Evolutionary conservation across 1,284 basidiomycete genomes (phyloP).

Genomic region (Gymnopus androsaceus): DNA sequence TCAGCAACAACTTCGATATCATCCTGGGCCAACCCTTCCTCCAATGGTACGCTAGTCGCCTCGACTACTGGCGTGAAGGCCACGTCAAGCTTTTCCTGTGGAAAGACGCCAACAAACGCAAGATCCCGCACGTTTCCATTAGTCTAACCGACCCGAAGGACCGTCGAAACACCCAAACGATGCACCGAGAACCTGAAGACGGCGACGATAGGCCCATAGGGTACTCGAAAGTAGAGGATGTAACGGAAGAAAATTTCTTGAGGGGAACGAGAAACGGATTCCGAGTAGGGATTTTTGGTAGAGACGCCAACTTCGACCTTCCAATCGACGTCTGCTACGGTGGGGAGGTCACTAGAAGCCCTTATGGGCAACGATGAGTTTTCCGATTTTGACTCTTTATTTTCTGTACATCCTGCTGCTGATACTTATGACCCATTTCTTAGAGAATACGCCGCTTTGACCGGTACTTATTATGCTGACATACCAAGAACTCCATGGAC

Average conservation of each 20-base stretch:
- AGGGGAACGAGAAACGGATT: conserved; percentile 10
- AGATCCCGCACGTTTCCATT: background rate
- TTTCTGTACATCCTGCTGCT: conserved; percentile 17
- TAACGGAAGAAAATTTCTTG: background rate
- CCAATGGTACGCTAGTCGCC: conserved; percentile 24
- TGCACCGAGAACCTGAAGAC: background rate
- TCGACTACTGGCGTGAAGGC: conserved; percentile 22
- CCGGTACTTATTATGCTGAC: background rate
- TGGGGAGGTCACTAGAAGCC: conserved; percentile 21
- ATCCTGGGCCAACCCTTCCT: background rate
- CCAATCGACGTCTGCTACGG: conserved; percentile 16
- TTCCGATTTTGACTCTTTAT: conserved; percentile 18
- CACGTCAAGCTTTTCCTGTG: conserved; percentile 22
- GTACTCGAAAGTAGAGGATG: too few species aligned
- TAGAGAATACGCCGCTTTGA: background rate
- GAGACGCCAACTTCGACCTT: conserved; percentile 16
- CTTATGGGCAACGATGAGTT: conserved; percentile 20
- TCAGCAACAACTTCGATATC: conserved; percentile 11
- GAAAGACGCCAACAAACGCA: conserved; percentile 17
- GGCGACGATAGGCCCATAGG: too few species aligned
- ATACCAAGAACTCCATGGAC: background rate
- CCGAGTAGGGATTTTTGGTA: conserved; percentile 22
- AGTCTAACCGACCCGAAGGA: background rate
- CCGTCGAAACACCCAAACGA: background rate
- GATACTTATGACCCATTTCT: conserved; percentile 16